Base-by-base conservation (phyloP, 1,284 basidiomycete genomes). In the Fomitopsis betulina region DNA sequence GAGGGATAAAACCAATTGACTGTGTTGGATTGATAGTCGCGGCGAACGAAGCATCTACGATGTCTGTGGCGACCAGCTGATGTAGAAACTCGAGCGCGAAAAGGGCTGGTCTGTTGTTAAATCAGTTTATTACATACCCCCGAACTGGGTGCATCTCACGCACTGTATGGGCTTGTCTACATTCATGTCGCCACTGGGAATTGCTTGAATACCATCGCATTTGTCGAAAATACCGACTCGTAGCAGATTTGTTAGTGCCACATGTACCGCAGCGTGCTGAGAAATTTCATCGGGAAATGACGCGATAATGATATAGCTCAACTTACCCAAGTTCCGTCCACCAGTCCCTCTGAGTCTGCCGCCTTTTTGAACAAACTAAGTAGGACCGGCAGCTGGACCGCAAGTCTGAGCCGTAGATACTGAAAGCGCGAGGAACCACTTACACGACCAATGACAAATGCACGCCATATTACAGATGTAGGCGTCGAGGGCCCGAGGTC, bases 391-490 rank as follows among this genome's bases (percentile, higher is more conserved):
- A 91, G 75, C 89, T 91, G 42, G 55, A 47, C 27, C 21, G 2
- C 43, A 21, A 6, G 17, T 55, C 37, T 56, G 33, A 19, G 13
- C 42, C 8, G 40, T 8, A 7, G 37, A 33, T 17, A 19, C 42
- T 39, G n/a, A 17, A 42, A 47, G 2, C 49, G 5, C n/a, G 15
- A n/a, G 49, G 3, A n/a, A 8, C 13, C 4, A 54, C 63, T 25
- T 71, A 91, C 89, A 55, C 89, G 78, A 40, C 87, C 85, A 53
- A 88, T 71, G n/a, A 89, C 76, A 65, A 91, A 90, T 7, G 83
- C 78, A 63, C 80, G 82, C 89, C 87, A 92, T 27, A 89, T 65
- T 25, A 74, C 71, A 23, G 76, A 71, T 2, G 75, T 71, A 21
- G 65, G 68, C 6, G 71, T 69, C 13, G 70, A 66, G 15, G 72